Conservation (phyloP, 306 rosid genomes). For the Betula pendula region DNA sequence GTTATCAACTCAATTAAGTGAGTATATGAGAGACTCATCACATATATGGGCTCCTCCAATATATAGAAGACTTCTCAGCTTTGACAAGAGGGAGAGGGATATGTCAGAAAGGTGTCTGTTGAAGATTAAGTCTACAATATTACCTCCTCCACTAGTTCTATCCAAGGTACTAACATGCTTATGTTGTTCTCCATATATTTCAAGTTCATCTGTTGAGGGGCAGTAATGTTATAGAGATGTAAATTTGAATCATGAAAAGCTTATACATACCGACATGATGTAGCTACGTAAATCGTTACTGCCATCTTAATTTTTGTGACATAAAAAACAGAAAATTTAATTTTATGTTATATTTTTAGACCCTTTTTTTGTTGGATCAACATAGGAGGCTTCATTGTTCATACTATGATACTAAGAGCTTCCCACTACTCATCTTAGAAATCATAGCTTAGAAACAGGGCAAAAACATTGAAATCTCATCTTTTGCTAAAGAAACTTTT, state of each 20-base stretch:
- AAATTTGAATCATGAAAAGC: constrained; percentile 14
- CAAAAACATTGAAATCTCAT: too few species aligned
- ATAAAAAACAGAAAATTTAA: too few species aligned
- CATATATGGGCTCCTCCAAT: constrained; percentile 80
- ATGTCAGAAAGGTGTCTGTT: constrained; percentile 77
- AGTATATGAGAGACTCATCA: constrained; percentile 64
- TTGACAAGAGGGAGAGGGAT: constrained; percentile 78
- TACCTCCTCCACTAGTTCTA: constrained; percentile 70
- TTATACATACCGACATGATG: neutral
- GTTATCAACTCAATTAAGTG: constrained; percentile 50
- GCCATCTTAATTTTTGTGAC: neutral
- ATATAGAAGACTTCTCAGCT: constrained; percentile 79
- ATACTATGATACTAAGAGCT: too few species aligned
- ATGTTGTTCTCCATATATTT: neutral
- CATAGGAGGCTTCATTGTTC: too few species aligned
- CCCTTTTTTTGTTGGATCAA: too few species aligned
- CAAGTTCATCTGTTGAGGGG: neutral
- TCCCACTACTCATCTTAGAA: too few species aligned
- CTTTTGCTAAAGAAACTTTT: too few species aligned
- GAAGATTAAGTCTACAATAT: constrained; percentile 57
- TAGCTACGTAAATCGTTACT: neutral
- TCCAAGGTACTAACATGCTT: constrained; percentile 56
- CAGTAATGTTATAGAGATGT: neutral
- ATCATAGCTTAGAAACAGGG: too few species aligned
- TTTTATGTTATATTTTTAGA: too few species aligned